phyloP scores from a whole-genome alignment of 2,329 filamentous ascomycete species.

The Ascochyta fabae region DNA sequence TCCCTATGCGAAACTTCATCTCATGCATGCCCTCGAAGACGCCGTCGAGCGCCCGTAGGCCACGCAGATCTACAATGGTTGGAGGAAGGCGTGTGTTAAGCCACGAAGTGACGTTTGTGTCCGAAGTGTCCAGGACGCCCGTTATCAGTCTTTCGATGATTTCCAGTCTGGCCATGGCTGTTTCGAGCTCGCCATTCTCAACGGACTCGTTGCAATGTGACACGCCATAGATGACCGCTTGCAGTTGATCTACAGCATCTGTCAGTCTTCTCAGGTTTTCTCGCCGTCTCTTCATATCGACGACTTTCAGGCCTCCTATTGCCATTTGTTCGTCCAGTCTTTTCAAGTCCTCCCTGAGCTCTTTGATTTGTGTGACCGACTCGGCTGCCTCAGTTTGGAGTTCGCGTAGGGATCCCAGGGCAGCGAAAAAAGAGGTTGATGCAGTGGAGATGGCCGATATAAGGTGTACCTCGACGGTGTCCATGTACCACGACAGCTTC shows the following conservation, averaged over 20 bases:
- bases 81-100: conserved; percentile 44
- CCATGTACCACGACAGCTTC: conserved; percentile 99
- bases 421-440: conserved; percentile 95
- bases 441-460: conserved; percentile 96
- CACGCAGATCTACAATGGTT: conserved; percentile 71
- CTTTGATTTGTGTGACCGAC: conserved; percentile 85
- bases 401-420: conserved; percentile 86
- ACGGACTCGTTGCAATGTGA: conserved; percentile 80
- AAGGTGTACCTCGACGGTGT: conserved; percentile 95
- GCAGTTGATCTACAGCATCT: conserved; percentile 82
- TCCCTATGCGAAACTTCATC: conserved; percentile 81
- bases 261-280: conserved; percentile 86
- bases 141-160: conserved; percentile 79
- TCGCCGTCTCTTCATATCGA: conserved; percentile 79
- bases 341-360: conserved; percentile 77
- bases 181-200: conserved; percentile 81
- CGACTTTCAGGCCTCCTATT: conserved; percentile 80
- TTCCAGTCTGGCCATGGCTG: conserved; percentile 79
- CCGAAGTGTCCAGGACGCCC: conserved; percentile 64
- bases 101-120: conserved; percentile 41
- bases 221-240: conserved; percentile 77
- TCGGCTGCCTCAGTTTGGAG: conserved; percentile 91
- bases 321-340: conserved; percentile 88
- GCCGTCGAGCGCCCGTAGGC: conserved; percentile 79
- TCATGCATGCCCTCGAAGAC: conserved; percentile 78